These are phyloP conservation scores for Aspergillus haitiensis DNA, from an alignment of 495 filamentous ascomycete genomes.

Conservation along the genomic window DNA sequence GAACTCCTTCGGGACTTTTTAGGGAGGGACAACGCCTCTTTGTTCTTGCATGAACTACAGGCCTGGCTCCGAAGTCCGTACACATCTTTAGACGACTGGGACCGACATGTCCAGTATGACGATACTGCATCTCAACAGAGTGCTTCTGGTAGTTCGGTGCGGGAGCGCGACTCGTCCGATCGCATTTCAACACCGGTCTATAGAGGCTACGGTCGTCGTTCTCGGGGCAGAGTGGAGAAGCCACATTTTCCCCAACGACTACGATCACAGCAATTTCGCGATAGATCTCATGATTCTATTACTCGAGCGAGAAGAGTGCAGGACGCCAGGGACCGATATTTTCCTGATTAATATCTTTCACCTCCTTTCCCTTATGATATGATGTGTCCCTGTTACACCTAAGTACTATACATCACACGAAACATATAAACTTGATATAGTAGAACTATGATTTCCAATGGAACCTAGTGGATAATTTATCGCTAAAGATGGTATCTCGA, in stretches of 20 bases:
- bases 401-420: background rate
- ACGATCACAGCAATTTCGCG: slow-evolving; percentile 2
- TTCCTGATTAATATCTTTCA: slow-evolving; percentile 34
- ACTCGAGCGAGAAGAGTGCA: slow-evolving; percentile 33
- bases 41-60: slow-evolving; percentile 84
- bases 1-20: slow-evolving; percentile 86
- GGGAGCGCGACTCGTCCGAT: slow-evolving; percentile 1
- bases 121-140: slow-evolving; percentile 18
- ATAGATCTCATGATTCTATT: slow-evolving; percentile 23
- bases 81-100: slow-evolving; percentile 69
- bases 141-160: background rate
- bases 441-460: slow-evolving; percentile 11
- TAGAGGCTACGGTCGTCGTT: slow-evolving; percentile 21
- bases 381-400: too few species aligned
- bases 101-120: slow-evolving; percentile 75
- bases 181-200: slow-evolving; percentile 31
- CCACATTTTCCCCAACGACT: slow-evolving; percentile 16
- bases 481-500: slow-evolving; percentile 31
- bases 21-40: slow-evolving; percentile 69
- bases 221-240: slow-evolving; percentile 33
- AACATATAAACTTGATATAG: background rate
- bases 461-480: slow-evolving; percentile 15
- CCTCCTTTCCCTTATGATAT: slow-evolving; percentile 14
- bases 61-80: slow-evolving; percentile 82
- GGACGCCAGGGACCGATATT: slow-evolving; percentile 39